Percentiles rank a stretch among this genome's conserved stretches.
Evolutionary conservation across 805 yeast genomes (phyloP).

Genomic region (Lipomyces spencermartinsiae): DNA sequence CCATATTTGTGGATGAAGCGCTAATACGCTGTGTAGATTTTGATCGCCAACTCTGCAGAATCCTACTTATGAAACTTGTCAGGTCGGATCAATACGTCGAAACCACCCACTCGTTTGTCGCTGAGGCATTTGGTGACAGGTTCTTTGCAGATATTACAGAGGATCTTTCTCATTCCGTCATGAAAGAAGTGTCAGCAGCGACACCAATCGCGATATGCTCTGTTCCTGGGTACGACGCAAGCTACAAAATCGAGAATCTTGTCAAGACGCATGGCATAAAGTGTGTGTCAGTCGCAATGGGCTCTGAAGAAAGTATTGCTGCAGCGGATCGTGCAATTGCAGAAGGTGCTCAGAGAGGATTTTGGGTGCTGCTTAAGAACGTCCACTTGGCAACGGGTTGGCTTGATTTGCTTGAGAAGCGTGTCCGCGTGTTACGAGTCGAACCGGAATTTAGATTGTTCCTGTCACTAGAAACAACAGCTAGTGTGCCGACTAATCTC

Average conservation of each 20-base stretch:
- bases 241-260: constrained; percentile 56
- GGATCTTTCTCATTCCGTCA: constrained; percentile 35
- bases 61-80: constrained; percentile 28
- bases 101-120: constrained; percentile 16
- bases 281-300: constrained; percentile 65
- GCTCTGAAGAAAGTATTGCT: constrained; percentile 68
- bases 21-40: constrained; percentile 12
- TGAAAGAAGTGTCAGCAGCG: constrained; percentile 27
- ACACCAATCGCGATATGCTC: constrained; percentile 62
- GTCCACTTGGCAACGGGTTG: constrained; percentile 73
- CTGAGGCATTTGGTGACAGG: constrained; percentile 14
- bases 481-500: constrained; percentile 60
- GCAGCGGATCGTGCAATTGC: constrained; percentile 62
- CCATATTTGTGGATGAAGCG: not conserved
- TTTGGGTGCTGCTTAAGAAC: constrained; percentile 82
- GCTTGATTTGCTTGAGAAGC: constrained; percentile 61
- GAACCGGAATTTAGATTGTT: constrained; percentile 59
- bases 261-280: constrained; percentile 47
- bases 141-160: constrained; percentile 8
- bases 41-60: constrained; percentile 21
- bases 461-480: constrained; percentile 64
- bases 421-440: constrained; percentile 47
- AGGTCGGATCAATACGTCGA: constrained; percentile 31
- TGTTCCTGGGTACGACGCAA: constrained; percentile 70
- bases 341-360: constrained; percentile 55